Base-by-base conservation (phyloP, 2,329 filamentous ascomycete species). In the Lasiodiplodia hormozganensis region DNA sequence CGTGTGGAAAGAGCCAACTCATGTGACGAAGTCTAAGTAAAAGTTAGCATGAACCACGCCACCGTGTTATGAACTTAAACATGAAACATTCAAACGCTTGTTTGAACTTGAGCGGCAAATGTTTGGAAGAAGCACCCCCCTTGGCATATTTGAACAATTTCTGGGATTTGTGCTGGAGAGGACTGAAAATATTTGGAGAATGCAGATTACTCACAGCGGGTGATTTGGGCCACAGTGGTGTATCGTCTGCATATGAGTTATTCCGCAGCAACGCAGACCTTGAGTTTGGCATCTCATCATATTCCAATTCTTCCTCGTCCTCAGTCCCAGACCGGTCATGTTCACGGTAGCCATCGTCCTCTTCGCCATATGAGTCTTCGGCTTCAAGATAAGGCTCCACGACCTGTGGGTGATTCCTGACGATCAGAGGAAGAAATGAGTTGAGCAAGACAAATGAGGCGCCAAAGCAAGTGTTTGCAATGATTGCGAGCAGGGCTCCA, bases 371-470 rank as follows among this genome's bases (percentile, higher is more conserved):
- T 1, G 73, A 76, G 3, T 72, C 75, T 18, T 72, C 70, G 1
- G 71, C 72, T 23, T 62, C 40, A 11, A 38, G 38, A 36, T 67
- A 53, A 6, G 52, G 16, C 40, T 70, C 49, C 10, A 69, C 71
- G 53, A 87, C 78, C 7, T 80, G 80, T 12, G 93, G 93, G 78
- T 98, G 94, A 76, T 97, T 89, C 57, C 95, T 88, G 68, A 98
- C 96, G 11, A 99, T 86, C 10, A 99, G 84, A 0, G 96, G 96
- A 53, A 99, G 83, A 75, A 97, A 99, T 0, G 94, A 97, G 81
- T 99, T 99, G 56, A 99, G 83, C 14, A 99, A 86, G 2, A 99
- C 96, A 78, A 97, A 98, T 0, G 94, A 97, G 18, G 94, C 94
- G 25, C 96, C 96, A 76, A 97, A 97, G 54, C 93, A 95, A 1